Conservation (phyloP, 2,329 filamentous ascomycete species). For the Sporothrix brasiliensis region DNA sequence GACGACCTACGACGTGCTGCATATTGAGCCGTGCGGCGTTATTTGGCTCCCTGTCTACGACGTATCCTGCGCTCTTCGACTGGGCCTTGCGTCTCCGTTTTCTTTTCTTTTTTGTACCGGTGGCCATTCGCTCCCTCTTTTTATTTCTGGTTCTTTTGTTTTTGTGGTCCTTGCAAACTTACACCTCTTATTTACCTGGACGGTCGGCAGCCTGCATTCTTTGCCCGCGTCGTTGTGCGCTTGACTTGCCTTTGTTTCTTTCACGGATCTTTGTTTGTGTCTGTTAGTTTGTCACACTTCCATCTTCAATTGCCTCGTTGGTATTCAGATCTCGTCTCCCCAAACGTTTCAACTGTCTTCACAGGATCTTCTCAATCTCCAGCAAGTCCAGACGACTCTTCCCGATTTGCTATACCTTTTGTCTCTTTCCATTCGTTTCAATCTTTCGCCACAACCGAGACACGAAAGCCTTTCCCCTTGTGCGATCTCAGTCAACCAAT, state of each 20-base stretch:
- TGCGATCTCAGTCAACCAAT: constrained; percentile 15
- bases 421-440: not conserved
- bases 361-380: not conserved
- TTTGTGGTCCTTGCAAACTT: not conserved
- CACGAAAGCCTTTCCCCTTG: constrained; percentile 22
- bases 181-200: not conserved
- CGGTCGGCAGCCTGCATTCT: not conserved
- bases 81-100: constrained; percentile 1
- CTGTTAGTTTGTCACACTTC: not conserved
- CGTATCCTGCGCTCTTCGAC: not conserved
- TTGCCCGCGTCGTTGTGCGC: not conserved
- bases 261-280: not conserved
- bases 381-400: not conserved
- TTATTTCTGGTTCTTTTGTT: not conserved
- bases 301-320: not conserved
- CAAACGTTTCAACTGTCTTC: not conserved
- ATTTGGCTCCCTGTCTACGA: not conserved
- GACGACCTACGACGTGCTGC: not conserved
- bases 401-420: not conserved
- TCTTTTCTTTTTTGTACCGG: not conserved
- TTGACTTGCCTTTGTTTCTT: not conserved
- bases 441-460: constrained; percentile 7
- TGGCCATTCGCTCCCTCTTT: not conserved
- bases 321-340: not conserved
- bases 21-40: not conserved